Conservation (phyloP, 352 stramenopile species). For the Phytophthora agathidicida region DNA sequence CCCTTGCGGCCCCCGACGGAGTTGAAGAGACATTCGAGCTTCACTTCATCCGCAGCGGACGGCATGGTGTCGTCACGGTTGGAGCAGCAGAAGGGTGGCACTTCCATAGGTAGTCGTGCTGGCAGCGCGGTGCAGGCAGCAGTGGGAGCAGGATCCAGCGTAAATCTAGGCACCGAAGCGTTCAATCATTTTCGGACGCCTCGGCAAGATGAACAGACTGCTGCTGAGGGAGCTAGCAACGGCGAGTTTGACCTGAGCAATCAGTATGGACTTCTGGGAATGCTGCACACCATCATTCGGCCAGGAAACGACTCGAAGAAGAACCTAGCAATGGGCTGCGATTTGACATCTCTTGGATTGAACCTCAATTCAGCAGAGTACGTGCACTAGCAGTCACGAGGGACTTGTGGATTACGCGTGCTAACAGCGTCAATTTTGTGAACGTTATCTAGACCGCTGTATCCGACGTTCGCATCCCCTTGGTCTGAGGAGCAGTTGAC, state of each 20-base stretch:
- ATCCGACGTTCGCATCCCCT: conserved; percentile 84
- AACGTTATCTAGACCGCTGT: conserved; percentile 54
- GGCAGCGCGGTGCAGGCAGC: conserved; percentile 12
- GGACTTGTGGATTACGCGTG: background rate
- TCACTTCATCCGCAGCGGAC: conserved; percentile 70
- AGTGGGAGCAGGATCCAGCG: conserved; percentile 21
- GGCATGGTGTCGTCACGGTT: conserved; percentile 57
- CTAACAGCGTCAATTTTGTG: background rate
- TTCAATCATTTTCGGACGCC: conserved; percentile 63
- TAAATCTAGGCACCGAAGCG: conserved; percentile 63
- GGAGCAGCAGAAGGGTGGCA: conserved; percentile 47
- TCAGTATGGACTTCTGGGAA: conserved; percentile 80
- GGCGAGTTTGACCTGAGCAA: conserved; percentile 68
- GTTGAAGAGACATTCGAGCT: conserved; percentile 73
- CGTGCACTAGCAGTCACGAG: conserved; percentile 5
- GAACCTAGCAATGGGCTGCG: conserved; percentile 77
- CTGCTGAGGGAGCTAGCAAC: conserved; percentile 34
- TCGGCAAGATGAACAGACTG: conserved; percentile 30
- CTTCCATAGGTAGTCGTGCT: conserved; percentile 64
- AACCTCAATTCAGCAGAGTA: conserved; percentile 89
- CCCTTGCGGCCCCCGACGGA: conserved; percentile 46
- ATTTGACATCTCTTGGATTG: conserved; percentile 82
- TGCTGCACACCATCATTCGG: conserved; percentile 83
- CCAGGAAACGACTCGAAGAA: conserved; percentile 72
- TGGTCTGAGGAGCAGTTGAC: conserved; percentile 76